Evolutionary conservation across 768 basidiomycete species (phyloP).

Genomic region (Pulveroboletus sp.): DNA sequence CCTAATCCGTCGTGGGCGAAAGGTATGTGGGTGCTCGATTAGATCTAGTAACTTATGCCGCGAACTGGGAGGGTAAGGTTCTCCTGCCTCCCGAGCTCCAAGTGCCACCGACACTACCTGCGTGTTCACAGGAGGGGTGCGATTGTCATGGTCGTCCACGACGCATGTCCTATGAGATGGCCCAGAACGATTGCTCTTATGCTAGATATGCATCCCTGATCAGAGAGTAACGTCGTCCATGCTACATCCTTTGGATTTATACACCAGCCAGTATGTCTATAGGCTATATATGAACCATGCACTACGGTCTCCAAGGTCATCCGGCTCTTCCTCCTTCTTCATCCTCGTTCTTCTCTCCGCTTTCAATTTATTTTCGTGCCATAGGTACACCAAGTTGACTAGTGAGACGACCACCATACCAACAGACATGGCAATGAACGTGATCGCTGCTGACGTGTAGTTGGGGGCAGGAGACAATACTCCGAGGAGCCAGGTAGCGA

Average conservation of each 20-base stretch:
- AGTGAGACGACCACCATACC: slow-evolving; percentile 36
- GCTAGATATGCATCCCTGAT: no score
- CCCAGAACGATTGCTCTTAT: no score
- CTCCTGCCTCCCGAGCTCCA: no score
- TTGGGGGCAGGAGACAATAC: slow-evolving; percentile 43
- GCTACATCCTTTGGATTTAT: background rate
- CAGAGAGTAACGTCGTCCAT: background rate
- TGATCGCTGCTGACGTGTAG: slow-evolving; percentile 44
- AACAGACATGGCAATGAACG: slow-evolving; percentile 34
- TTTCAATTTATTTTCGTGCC: slow-evolving; percentile 44
- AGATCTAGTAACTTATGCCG: no score
- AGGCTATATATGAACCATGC: slow-evolving; percentile 55
- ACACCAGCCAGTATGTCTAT: slow-evolving; percentile 16
- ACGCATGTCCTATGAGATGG: no score
- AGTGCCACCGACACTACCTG: no score
- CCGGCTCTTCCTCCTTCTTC: slow-evolving; percentile 34
- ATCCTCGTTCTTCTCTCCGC: slow-evolving; percentile 31
- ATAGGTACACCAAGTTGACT: slow-evolving; percentile 40
- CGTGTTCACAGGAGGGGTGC: no score
- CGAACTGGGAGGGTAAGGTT: no score
- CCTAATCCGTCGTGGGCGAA: no score
- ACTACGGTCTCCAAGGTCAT: slow-evolving; percentile 45
- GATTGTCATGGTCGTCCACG: no score
- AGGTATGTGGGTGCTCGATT: no score
- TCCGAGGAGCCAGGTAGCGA: slow-evolving; percentile 58